Conservation (phyloP, 2,329 filamentous ascomycete species). For the Chrysoporthe puriensis region DNA sequence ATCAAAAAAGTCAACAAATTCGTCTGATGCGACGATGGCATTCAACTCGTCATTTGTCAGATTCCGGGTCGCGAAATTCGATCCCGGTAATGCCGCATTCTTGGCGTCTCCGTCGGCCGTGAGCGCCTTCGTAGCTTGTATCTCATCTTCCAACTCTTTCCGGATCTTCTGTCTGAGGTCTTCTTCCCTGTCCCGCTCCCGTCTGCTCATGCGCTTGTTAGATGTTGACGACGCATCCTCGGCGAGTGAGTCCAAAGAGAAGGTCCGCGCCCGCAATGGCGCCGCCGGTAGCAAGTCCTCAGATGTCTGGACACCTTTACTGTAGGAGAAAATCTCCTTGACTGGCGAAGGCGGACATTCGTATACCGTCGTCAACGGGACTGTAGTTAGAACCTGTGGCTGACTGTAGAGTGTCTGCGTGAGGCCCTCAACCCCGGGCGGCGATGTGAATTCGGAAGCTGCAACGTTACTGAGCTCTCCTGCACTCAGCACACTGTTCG, state of each 20-base stretch:
- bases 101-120: constrained; percentile 55
- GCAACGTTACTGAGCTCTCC: constrained; percentile 79
- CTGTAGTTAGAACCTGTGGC: constrained; percentile 73
- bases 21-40: constrained; percentile 87
- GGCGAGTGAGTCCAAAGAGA: constrained; percentile 62
- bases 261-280: constrained; percentile 55
- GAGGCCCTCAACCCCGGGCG: constrained; percentile 45
- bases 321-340: constrained; percentile 91
- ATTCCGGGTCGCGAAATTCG: constrained; percentile 76
- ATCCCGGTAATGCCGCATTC: constrained; percentile 44
- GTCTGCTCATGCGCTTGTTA: constrained; percentile 76
- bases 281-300: constrained; percentile 67
- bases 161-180: constrained; percentile 84
- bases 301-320: constrained; percentile 91
- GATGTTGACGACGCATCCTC: constrained; percentile 64
- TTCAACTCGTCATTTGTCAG: constrained; percentile 84
- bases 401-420: constrained; percentile 41
- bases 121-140: constrained; percentile 71
- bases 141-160: constrained; percentile 89
- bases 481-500: constrained; percentile 83
- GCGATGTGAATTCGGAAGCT: constrained; percentile 58
- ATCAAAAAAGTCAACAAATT: constrained; percentile 95
- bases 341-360: constrained; percentile 77
- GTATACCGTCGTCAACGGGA: constrained; percentile 74
- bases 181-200: constrained; percentile 83